phyloP scores from a whole-genome alignment of 2,329 filamentous ascomycete genomes.

The Calonectria montana region DNA sequence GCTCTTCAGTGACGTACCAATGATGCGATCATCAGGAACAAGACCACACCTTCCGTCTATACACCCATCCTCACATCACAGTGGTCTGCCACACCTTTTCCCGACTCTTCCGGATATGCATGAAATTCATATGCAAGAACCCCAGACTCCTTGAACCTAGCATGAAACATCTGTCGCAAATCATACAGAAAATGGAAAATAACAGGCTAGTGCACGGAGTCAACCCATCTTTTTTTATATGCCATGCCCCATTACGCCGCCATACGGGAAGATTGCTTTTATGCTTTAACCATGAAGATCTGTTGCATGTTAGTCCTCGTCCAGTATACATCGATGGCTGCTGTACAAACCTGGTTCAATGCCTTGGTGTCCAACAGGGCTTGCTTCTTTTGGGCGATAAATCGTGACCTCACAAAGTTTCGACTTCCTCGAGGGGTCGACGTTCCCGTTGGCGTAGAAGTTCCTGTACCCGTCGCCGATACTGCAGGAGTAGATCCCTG shows the following conservation, averaged over 20 bases:
- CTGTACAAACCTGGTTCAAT: conserved; percentile 81
- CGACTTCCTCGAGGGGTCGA: conserved; percentile 66
- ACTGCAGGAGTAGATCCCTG: conserved; percentile 40
- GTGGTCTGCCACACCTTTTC: not conserved
- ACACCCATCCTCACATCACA: conserved; percentile 9
- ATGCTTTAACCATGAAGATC: conserved; percentile 77
- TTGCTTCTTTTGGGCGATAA: conserved; percentile 89
- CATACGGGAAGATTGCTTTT: conserved; percentile 10
- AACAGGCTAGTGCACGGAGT: not conserved
- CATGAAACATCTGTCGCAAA: not conserved
- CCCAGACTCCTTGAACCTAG: conserved; percentile 16
- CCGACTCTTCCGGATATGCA: conserved; percentile 1
- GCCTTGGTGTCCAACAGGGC: conserved; percentile 85
- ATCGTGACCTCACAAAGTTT: conserved; percentile 80
- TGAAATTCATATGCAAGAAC: conserved; percentile 6
- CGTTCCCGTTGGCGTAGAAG: conserved; percentile 54
- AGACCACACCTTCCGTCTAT: not conserved
- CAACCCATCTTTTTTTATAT: conserved; percentile 13
- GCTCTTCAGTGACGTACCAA: not conserved
- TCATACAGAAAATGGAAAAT: not conserved
- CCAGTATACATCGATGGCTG: not conserved
- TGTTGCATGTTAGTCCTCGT: conserved; percentile 42
- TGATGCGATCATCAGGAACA: conserved; percentile 24
- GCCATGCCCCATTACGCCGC: not conserved
- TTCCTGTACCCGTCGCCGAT: conserved; percentile 50